A percentile compares a stretch with the other conserved stretches of the same genome.
These are phyloP conservation scores for Gymnopilus dilepis DNA, from an alignment of 768 basidiomycete species.

Conservation along the genomic window DNA sequence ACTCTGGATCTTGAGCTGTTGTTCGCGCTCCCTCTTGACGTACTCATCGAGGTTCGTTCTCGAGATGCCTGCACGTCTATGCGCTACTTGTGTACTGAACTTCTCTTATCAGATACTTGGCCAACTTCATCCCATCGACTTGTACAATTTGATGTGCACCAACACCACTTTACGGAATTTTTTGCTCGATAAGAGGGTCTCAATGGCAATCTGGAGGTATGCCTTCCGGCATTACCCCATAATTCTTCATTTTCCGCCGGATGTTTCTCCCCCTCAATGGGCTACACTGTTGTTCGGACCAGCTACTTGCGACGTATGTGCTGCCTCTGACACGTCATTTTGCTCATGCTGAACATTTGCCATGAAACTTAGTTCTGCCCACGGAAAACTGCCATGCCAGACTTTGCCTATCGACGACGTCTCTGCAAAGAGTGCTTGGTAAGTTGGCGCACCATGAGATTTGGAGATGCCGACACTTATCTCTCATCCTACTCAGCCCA, in stretches of 20 bases:
- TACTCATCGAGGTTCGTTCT: neutral
- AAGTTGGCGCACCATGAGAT: neutral
- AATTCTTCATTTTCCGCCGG: neutral
- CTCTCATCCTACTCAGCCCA: neutral
- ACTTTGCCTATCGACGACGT: conserved; percentile 10
- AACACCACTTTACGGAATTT: conserved; percentile 2
- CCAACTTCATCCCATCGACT: conserved; percentile 7
- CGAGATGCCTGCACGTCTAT: neutral
- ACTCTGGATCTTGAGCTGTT: neutral
- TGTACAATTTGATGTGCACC: conserved; percentile 10
- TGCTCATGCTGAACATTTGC: no score
- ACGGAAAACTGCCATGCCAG: neutral
- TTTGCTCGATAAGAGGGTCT: neutral
- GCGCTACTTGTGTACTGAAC: neutral
- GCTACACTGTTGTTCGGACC: conserved; percentile 15
- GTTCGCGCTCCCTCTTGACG: neutral
- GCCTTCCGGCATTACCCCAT: conserved; percentile 9
- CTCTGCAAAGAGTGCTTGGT: conserved; percentile 5
- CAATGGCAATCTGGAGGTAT: neutral
- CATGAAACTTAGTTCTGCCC: conserved; percentile 10
- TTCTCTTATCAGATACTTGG: neutral
- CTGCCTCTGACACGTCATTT: neutral
- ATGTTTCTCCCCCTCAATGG: conserved; percentile 17
- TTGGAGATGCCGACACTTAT: neutral
- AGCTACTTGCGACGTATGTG: conserved; percentile 10